Conservation (phyloP, 805 yeast species). For the Clavispora santaluciae region DNA sequence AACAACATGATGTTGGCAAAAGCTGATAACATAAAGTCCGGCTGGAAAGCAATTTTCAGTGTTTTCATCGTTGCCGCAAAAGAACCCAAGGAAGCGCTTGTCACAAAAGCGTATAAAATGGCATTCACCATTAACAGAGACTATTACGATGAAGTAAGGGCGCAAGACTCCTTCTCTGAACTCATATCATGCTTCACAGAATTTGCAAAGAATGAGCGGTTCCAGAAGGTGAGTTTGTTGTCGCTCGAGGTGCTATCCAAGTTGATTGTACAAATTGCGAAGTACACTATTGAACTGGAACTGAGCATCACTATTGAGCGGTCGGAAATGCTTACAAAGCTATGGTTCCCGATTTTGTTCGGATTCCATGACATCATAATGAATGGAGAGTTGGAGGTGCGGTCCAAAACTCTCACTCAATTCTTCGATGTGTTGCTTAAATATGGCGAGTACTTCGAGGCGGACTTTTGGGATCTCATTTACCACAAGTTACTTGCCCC, state of each 20-base stretch:
- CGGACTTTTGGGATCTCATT: constrained; percentile 75
- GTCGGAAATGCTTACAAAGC: constrained; percentile 41
- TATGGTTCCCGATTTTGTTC: constrained; percentile 83
- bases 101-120: constrained; percentile 58
- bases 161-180: constrained; percentile 64
- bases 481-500: constrained; percentile 83
- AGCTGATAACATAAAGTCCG: constrained; percentile 73
- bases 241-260: constrained; percentile 69
- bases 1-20: constrained; percentile 79
- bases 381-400: constrained; percentile 88
- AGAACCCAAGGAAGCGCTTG: constrained; percentile 53
- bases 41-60: constrained; percentile 88
- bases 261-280: constrained; percentile 57
- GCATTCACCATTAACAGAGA: constrained; percentile 58
- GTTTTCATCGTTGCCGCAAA: constrained; percentile 72
- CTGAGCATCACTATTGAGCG: constrained; percentile 5
- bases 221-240: constrained; percentile 75
- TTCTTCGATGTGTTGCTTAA: constrained; percentile 78
- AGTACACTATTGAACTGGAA: constrained; percentile 26
- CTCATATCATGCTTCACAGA: constrained; percentile 73
- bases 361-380: constrained; percentile 86
- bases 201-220: constrained; percentile 77
- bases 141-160: constrained; percentile 56
- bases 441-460: constrained; percentile 72
- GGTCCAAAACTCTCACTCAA: constrained; percentile 79